A percentile compares a stretch with the other conserved stretches of the same genome.
Evolutionary conservation across 192 early-diverging fungal genomes (phyloP).

Genomic region (Oehlia diaphana): DNA sequence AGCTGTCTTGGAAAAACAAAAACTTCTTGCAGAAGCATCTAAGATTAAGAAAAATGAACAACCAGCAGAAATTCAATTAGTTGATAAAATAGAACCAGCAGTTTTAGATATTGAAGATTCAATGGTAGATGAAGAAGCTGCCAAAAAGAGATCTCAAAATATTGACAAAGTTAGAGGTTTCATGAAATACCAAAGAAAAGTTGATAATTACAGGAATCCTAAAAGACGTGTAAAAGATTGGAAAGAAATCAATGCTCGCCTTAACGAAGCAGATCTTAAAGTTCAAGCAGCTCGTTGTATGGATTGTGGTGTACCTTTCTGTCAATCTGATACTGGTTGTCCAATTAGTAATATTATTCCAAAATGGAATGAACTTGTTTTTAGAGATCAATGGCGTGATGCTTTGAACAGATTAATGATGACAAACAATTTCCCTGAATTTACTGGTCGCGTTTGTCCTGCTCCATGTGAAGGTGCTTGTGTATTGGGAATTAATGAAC

Average conservation of each 20-base stretch:
- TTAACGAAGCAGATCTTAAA: slow-evolving; percentile 77
- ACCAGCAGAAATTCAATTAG: slow-evolving; percentile 26
- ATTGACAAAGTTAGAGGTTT: slow-evolving; percentile 97
- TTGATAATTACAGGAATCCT: slow-evolving; percentile 86
- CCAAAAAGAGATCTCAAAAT: slow-evolving; percentile 62
- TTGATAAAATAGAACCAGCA: slow-evolving; percentile 56
- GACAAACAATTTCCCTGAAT: slow-evolving; percentile 99
- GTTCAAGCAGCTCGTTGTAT: slow-evolving; percentile 97
- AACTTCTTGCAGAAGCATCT: slow-evolving; percentile 37
- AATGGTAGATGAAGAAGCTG: slow-evolving; percentile 74
- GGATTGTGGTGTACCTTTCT: slow-evolving; percentile 98
- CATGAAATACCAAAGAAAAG: slow-evolving; percentile 88
- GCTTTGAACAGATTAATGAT: slow-evolving; percentile 90
- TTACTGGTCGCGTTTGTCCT: slow-evolving; percentile 98
- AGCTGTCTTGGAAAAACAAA: slow-evolving; percentile 70
- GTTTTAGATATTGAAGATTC: slow-evolving; percentile 90
- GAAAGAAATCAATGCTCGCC: slow-evolving; percentile 92
- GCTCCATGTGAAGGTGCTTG: slow-evolving; percentile 98
- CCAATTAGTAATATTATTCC: slow-evolving; percentile 99
- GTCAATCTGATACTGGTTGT: slow-evolving; percentile 96
- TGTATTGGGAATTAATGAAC: slow-evolving; percentile 91
- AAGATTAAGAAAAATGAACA: slow-evolving; percentile 38
- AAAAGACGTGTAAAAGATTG: slow-evolving; percentile 83
- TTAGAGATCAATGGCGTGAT: slow-evolving; percentile 94
- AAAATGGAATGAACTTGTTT: slow-evolving; percentile 98